Percentiles rank a stretch among this genome's conserved stretches.
These are phyloP conservation scores for Eucalyptus pumila DNA, from an alignment of 345 rosid genomes.

Conservation along the genomic window DNA sequence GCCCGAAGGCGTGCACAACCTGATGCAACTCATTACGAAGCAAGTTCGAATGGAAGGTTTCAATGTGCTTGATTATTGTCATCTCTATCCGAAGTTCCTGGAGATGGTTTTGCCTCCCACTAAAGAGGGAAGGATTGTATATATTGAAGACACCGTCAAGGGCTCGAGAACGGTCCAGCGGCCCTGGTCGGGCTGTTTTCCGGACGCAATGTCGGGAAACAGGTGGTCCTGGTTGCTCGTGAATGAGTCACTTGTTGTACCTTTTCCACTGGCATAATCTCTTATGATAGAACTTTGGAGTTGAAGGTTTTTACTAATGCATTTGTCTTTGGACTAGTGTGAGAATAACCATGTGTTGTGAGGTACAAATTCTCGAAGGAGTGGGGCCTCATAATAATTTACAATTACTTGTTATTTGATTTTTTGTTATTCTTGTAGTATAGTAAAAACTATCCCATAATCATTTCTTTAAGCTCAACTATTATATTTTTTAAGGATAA, in stretches of 20 bases:
- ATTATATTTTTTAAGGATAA: not conserved
- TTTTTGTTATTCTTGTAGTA: too few relatives aligned
- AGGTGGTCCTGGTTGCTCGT: not conserved
- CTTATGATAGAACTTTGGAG: not conserved
- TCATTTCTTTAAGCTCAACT: not conserved
- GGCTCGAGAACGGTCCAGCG: not conserved
- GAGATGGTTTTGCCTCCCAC: not conserved
- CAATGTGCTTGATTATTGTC: not conserved
- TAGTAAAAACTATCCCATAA: too few relatives aligned
- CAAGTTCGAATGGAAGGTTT: not conserved
- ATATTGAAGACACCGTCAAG: not conserved
- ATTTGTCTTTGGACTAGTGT: too few relatives aligned
- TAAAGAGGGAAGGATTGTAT: not conserved
- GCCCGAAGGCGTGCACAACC: not conserved
- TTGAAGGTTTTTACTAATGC: fast-evolving
- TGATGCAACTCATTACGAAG: not conserved
- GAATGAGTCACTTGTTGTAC: not conserved
- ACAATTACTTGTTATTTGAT: too few relatives aligned
- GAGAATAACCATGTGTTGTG: too few relatives aligned
- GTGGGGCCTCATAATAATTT: too few relatives aligned
- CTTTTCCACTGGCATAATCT: not conserved
- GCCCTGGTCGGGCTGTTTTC: not conserved
- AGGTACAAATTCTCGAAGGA: fast-evolving
- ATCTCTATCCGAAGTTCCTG: not conserved
- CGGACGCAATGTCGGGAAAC: not conserved